Evolutionary conservation across 78 protist genomes (phyloP).

Genomic region (Dictyostelium intermedium): DNA sequence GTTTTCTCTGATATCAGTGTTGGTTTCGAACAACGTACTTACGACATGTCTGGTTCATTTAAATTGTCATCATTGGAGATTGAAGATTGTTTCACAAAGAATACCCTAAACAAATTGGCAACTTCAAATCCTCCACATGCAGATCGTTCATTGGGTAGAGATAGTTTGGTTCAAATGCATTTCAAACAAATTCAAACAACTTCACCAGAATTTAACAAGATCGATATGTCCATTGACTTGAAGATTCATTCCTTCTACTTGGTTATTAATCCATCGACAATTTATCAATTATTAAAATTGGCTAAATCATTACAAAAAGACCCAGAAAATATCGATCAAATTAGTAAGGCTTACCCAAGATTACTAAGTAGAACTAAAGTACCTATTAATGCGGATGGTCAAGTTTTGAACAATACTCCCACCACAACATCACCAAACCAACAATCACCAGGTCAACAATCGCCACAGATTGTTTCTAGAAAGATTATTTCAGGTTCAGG

Average conservation of each 20-base stretch:
- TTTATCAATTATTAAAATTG: slow-evolving; percentile 34
- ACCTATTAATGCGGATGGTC: neutral
- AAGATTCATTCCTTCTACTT: slow-evolving; percentile 39
- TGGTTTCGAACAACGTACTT: slow-evolving; percentile 36
- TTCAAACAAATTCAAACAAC: slow-evolving; percentile 30
- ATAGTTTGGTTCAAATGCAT: slow-evolving; percentile 15
- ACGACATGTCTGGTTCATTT: slow-evolving; percentile 35
- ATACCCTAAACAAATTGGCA: slow-evolving; percentile 45
- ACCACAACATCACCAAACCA: neutral
- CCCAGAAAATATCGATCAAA: neutral
- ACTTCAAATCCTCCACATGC: slow-evolving; percentile 56
- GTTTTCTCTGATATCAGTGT: neutral
- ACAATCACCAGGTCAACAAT: neutral
- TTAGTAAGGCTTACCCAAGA: neutral
- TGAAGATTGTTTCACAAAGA: slow-evolving; percentile 53
- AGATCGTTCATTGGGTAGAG: neutral
- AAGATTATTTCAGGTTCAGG: neutral
- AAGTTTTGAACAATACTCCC: neutral
- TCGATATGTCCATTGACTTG: slow-evolving; percentile 19
- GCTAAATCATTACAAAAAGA: slow-evolving; percentile 26
- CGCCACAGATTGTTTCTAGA: neutral
- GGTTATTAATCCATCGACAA: slow-evolving; percentile 67
- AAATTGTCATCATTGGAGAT: slow-evolving; percentile 14
- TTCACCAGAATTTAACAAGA: slow-evolving; percentile 66
- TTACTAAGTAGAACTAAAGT: neutral